Evolutionary conservation across 129 eudicot genomes (phyloP), one percentile per base, ranked within the genome.

Genomic region (Flaveria trinervia): DNA sequence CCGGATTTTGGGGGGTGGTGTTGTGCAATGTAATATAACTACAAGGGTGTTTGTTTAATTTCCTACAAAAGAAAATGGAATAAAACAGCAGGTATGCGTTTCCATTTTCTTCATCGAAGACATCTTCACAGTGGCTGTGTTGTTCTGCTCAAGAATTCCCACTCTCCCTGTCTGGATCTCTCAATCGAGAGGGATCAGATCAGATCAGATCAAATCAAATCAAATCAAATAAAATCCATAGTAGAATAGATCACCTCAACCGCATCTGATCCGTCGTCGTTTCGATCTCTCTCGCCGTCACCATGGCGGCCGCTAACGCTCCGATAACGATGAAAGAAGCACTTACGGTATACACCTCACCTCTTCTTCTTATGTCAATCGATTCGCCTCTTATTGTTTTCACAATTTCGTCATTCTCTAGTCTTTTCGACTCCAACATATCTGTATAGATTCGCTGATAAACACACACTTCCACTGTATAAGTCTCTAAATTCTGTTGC

Each of bases 261-360:
- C 75, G 69, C 68, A 66, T 85, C 78, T 80, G 82, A 80, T 83
- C 90, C 61, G 51, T 79, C 70, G 75, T 22, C 28, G 82, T 62
- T 88, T 79, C 72, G 85, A 81, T 62, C 77, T 72, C 45, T 75
- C 77, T 80, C 71, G 86, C 82, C 91, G 75, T 80, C 83, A 79
- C 86, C 86, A 93, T 93, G 97, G 97, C 98, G 87, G 96, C 98
- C 73, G 97, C 97, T 39, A 94, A 91, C 70, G 98, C 98, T 45
- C 98, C 98, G 92, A 91, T 94, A 86, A 85, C 92, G 61, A 94
- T 94, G 96, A 89, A 87, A 74, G 98, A 94, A 81, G 84, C 96
- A 71, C 93, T 94, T 52, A 94, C 98, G 98, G 98, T 94, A 86
- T 52, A 33, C 33, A 17, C 25, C 44, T 67, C 48, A n/a, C 23